Percentiles rank a stretch among this genome's conserved stretches.
Conservation (phyloP, 306 rosid genomes). For the Gastrolobium villosum region DNA sequence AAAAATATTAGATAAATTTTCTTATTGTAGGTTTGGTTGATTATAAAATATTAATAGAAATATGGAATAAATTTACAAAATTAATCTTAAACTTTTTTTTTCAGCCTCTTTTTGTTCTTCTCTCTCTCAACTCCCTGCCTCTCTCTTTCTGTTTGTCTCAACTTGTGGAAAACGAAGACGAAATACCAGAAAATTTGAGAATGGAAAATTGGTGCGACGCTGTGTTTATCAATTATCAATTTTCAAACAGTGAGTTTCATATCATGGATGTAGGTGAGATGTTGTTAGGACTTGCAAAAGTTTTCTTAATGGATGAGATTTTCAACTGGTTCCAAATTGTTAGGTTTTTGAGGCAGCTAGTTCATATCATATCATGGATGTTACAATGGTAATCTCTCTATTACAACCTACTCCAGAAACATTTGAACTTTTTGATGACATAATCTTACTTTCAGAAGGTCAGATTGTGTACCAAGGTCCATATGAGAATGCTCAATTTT, state of each 20-base stretch:
- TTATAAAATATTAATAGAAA: too few species aligned
- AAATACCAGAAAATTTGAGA: too few species aligned
- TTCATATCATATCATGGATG: conserved; percentile 70
- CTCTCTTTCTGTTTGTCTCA: too few species aligned
- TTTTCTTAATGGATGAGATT: conserved; percentile 81
- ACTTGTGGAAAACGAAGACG: too few species aligned
- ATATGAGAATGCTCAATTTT: conserved; percentile 60
- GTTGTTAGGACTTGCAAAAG: conserved; percentile 85
- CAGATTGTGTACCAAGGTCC: conserved; percentile 84
- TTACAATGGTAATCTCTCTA: conserved; percentile 76
- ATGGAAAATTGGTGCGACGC: too few species aligned
- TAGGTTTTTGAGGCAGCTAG: conserved; percentile 73
- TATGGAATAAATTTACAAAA: too few species aligned
- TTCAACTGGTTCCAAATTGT: conserved; percentile 81
- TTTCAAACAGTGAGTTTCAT: conserved; percentile 20
- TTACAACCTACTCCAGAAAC: conserved; percentile 86
- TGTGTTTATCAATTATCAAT: not conserved
- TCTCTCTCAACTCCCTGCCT: too few species aligned
- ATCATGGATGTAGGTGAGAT: conserved; percentile 67
- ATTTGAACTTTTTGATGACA: conserved; percentile 74
- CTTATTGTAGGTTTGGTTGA: too few species aligned
- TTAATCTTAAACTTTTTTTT: too few species aligned
- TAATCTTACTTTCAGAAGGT: conserved; percentile 80
- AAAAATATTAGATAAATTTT: too few species aligned
- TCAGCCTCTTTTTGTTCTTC: too few species aligned